Conservation (phyloP, 306 rosid genomes). For the Quercus parvula region DNA sequence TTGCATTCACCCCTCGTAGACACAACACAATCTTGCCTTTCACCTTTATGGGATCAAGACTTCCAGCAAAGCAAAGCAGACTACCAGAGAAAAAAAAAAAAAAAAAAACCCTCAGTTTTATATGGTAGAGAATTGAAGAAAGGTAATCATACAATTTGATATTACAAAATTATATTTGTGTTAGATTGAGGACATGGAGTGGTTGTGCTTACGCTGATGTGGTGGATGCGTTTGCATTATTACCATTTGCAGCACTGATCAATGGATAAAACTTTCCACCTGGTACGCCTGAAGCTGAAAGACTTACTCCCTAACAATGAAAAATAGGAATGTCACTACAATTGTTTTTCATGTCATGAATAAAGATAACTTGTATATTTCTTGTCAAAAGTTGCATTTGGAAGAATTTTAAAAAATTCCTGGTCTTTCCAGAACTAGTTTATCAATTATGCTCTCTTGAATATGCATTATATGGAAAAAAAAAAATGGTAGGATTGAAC, state of each 20-base stretch:
- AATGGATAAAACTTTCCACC: constrained; percentile 43
- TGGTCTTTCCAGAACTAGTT: too few relatives aligned
- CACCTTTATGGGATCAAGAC: constrained; percentile 52
- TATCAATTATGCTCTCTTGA: too few relatives aligned
- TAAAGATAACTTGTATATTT: not conserved
- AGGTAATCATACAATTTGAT: not conserved
- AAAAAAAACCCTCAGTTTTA: too few relatives aligned
- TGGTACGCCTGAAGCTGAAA: constrained; percentile 36
- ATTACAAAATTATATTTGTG: not conserved
- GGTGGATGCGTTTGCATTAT: not conserved
- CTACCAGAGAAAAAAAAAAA: constrained; percentile 19
- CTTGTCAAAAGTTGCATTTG: too few relatives aligned
- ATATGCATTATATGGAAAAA: too few relatives aligned
- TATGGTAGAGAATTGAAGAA: not conserved
- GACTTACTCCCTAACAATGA: constrained; percentile 54
- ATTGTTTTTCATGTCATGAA: not conserved
- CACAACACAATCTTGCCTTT: constrained; percentile 67
- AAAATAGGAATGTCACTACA: not conserved
- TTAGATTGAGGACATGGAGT: not conserved
- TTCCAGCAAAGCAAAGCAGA: constrained; percentile 16
- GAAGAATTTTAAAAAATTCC: too few relatives aligned
- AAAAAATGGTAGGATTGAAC: too few relatives aligned
- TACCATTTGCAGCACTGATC: constrained; percentile 35
- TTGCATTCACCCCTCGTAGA: constrained; percentile 24
- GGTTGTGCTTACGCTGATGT: constrained; percentile 34